phyloP scores from a whole-genome alignment of 805 yeast genomes.

The Sugiyamaella mastotermitis region DNA sequence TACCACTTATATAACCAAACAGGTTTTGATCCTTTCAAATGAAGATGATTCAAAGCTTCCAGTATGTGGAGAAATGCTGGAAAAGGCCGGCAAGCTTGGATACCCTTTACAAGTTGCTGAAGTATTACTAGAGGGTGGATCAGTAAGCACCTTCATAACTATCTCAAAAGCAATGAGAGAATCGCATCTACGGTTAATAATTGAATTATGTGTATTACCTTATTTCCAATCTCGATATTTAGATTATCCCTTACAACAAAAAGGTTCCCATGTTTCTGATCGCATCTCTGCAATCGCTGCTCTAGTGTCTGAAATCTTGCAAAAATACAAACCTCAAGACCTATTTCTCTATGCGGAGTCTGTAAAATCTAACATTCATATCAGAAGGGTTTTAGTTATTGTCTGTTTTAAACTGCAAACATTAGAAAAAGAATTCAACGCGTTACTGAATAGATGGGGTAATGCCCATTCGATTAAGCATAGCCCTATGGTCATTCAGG shows the following conservation, averaged over 20 bases:
- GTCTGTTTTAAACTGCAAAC: not conserved
- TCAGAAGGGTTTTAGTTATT: conserved; percentile 21
- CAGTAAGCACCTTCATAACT: not conserved
- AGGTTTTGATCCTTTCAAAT: not conserved
- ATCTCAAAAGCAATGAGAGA: not conserved
- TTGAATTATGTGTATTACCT: not conserved
- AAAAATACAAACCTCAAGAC: not conserved
- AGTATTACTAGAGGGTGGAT: not conserved
- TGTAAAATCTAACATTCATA: not conserved
- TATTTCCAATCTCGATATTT: not conserved
- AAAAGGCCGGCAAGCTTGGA: conserved; percentile 22
- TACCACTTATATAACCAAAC: not conserved
- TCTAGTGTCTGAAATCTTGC: not conserved
- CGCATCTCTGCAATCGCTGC: conserved; percentile 2
- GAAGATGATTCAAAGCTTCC: not conserved
- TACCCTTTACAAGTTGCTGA: conserved; percentile 14
- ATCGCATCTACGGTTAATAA: not conserved
- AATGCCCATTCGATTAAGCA: conserved; percentile 33
- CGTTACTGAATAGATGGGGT: conserved; percentile 32
- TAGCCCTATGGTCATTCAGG: conserved; percentile 41
- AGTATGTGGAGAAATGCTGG: conserved; percentile 14
- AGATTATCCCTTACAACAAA: too few relatives aligned
- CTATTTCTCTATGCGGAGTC: conserved; percentile 9
- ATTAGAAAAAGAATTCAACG: conserved; percentile 2
- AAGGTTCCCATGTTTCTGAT: not conserved